Evolutionary conservation across 495 filamentous ascomycete genomes (phyloP).

Genomic region (Tuber microsphaerosporum): DNA sequence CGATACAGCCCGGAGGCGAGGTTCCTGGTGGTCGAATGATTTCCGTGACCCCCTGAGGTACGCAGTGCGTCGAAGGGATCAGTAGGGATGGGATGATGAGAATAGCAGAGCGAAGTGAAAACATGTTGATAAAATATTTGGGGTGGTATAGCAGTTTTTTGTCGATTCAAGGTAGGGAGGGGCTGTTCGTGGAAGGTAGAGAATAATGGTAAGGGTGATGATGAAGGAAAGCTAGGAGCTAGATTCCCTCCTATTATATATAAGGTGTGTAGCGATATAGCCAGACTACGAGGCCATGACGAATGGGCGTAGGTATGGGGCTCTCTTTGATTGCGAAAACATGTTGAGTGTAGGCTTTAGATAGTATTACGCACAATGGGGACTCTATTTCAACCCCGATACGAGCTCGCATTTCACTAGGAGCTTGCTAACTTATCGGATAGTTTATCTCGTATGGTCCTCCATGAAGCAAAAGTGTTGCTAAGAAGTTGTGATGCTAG

Average conservation of each 20-base stretch:
- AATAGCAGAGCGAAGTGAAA: not conserved
- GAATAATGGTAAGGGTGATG: not conserved
- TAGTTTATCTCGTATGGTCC: too few relatives aligned
- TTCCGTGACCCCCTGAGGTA: slow-evolving; percentile 31
- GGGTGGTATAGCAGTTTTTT: not conserved
- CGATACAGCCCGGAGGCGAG: not conserved
- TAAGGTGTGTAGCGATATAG: not conserved
- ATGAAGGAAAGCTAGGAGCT: not conserved
- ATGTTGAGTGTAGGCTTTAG: not conserved
- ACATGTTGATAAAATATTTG: not conserved
- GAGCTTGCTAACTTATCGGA: too few relatives aligned
- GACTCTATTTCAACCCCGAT: not conserved
- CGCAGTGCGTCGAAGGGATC: slow-evolving; percentile 10
- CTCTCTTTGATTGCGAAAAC: not conserved
- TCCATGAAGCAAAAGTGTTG: too few relatives aligned
- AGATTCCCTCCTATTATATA: not conserved
- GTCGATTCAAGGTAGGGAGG: not conserved
- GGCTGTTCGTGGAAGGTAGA: not conserved
- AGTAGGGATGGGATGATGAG: slow-evolving; percentile 5
- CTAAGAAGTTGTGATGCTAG: too few relatives aligned
- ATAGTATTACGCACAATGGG: not conserved
- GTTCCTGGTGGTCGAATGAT: slow-evolving; percentile 21
- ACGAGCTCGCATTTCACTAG: not conserved
- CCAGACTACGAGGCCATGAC: not conserved
- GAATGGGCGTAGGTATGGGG: not conserved